Evolutionary conservation across 257 asterid genomes (phyloP).

Genomic region (Lantana camara): DNA sequence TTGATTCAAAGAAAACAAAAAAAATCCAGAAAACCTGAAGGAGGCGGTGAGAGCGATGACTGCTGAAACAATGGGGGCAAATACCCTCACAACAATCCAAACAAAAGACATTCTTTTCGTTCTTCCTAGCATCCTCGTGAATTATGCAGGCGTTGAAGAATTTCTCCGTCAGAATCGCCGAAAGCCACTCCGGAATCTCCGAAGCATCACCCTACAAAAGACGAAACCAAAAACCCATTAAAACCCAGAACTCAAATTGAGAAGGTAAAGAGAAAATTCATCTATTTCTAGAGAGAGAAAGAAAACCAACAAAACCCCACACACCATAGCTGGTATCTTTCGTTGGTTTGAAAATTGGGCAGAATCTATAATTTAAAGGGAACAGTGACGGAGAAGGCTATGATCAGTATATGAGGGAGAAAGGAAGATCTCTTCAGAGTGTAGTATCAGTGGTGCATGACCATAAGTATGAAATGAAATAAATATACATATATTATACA

Average conservation of each 20-base stretch:
- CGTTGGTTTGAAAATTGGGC: conserved; percentile 18
- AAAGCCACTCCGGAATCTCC: conserved; percentile 64
- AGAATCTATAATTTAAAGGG: conserved; percentile 10
- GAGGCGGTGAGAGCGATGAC: conserved; percentile 69
- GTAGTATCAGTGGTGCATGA: neutral
- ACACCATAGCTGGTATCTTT: conserved; percentile 40
- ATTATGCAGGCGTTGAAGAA: conserved; percentile 70
- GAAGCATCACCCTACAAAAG: conserved; percentile 44
- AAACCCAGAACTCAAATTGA: neutral
- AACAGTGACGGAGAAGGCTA: neutral
- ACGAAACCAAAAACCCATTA: neutral
- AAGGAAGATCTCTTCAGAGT: conserved; percentile 22
- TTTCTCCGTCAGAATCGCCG: conserved; percentile 55
- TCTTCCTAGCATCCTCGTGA: conserved; percentile 65
- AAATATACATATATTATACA: no score
- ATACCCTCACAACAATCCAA: conserved; percentile 71
- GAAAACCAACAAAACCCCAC: conserved; percentile 26
- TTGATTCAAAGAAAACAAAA: neutral
- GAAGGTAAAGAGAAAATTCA: neutral
- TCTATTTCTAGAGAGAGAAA: neutral
- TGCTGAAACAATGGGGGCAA: conserved; percentile 60
- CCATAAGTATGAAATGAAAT: conserved; percentile 4
- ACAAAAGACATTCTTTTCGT: conserved; percentile 74
- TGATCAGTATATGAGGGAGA: conserved; percentile 30
- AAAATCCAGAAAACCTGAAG: conserved; percentile 48